These are phyloP conservation scores for Exophiala sp. DNA, from an alignment of 2,329 filamentous ascomycete genomes.

Conservation along the genomic window DNA sequence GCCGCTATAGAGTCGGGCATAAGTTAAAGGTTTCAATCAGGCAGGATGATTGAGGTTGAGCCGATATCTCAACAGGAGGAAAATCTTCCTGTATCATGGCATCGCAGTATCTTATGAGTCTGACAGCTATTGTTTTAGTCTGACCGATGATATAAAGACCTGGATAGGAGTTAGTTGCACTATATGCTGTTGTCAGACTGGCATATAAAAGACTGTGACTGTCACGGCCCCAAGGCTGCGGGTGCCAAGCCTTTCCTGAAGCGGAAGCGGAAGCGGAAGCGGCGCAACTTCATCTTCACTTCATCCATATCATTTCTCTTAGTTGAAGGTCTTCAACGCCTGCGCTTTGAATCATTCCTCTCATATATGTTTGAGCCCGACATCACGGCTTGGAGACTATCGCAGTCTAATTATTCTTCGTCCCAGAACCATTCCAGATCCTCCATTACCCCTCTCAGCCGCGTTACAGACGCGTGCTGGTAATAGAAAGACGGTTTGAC, in stretches of 20 bases:
- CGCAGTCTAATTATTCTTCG: too few relatives aligned
- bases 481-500: background rate
- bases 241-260: background rate
- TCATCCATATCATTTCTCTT: too few relatives aligned
- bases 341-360: too few relatives aligned
- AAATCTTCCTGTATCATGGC: background rate
- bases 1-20: slow-evolving; percentile 1
- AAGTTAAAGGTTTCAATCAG: background rate
- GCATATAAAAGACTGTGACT: too few relatives aligned
- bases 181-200: background rate
- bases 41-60: background rate
- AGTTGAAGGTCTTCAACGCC: too few relatives aligned
- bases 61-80: background rate
- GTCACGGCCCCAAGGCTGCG: background rate
- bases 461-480: slow-evolving; percentile 1
- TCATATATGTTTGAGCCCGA: too few relatives aligned
- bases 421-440: too few relatives aligned
- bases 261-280: background rate
- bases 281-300: background rate
- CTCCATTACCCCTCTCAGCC: background rate
- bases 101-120: too few relatives aligned
- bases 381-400: too few relatives aligned
- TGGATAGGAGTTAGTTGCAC: too few relatives aligned
- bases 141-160: too few relatives aligned
- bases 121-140: too few relatives aligned